These are phyloP conservation scores for Carex pumila DNA, from an alignment of 176 grass and related monocot genomes.

Conservation along the genomic window DNA sequence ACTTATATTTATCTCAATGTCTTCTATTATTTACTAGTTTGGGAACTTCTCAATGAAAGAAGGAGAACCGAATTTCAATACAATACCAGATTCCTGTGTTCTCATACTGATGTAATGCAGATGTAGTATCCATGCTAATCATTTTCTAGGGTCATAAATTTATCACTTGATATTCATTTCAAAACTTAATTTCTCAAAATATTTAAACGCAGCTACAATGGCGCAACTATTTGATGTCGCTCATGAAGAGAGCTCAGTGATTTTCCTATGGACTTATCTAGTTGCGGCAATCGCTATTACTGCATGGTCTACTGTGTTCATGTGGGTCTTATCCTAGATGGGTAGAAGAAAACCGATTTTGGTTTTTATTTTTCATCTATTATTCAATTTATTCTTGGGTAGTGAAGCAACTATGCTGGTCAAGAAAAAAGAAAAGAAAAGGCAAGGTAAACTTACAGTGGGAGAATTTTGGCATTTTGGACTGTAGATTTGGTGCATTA, in stretches of 20 bases:
- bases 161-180: background rate
- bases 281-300: constrained; percentile 50
- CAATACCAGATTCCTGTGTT: background rate
- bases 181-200: background rate
- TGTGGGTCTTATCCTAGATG: constrained; percentile 54
- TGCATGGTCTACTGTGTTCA: constrained; percentile 67
- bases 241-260: constrained; percentile 72
- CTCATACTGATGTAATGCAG: background rate
- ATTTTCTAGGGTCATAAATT: background rate
- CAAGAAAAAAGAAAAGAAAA: background rate
- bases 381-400: background rate
- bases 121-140: background rate
- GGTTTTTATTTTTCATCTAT: background rate
- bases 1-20: background rate
- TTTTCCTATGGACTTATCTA: constrained; percentile 66
- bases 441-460: background rate
- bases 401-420: background rate
- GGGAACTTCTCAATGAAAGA: background rate
- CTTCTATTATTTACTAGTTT: background rate
- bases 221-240: constrained; percentile 59
- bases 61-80: no score
- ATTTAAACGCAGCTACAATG: constrained; percentile 52
- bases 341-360: background rate
- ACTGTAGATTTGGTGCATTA: background rate
- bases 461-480: background rate